Conservation (phyloP, 2,329 filamentous ascomycete genomes). For the Lachnellula hyalina region DNA sequence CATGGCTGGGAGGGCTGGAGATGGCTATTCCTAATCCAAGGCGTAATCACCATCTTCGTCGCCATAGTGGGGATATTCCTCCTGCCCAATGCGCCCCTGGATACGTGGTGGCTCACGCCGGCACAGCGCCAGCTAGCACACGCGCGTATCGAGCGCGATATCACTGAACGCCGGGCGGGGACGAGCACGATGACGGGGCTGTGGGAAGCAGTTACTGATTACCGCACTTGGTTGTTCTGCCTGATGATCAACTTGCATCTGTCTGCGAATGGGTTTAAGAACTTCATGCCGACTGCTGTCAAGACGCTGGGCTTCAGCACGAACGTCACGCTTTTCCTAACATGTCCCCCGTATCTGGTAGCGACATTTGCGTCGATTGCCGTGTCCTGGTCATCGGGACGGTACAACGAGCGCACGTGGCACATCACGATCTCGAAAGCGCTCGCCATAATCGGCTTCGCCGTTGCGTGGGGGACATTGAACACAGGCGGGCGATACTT, state of each 20-base stretch:
- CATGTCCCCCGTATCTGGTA: conserved; percentile 15
- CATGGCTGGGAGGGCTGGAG: conserved; percentile 36
- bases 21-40: conserved; percentile 40
- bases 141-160: conserved; percentile 11
- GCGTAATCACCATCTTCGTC: conserved; percentile 10
- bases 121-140: conserved; percentile 14
- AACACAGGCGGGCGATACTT: conserved; percentile 13
- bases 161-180: background rate
- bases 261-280: conserved; percentile 32
- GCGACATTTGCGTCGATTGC: conserved; percentile 2
- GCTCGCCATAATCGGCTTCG: conserved; percentile 14
- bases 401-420: conserved; percentile 14
- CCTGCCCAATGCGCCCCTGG: conserved; percentile 46
- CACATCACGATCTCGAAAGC: conserved; percentile 14
- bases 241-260: conserved; percentile 45
- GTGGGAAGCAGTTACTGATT: conserved; percentile 37
- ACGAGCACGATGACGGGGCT: conserved; percentile 35
- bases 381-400: conserved; percentile 10
- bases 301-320: conserved; percentile 26
- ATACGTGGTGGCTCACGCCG: conserved; percentile 15
- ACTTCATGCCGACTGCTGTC: conserved; percentile 30
- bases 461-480: conserved; percentile 4
- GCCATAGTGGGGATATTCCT: conserved; percentile 21
- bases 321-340: conserved; percentile 17
- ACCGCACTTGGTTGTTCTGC: conserved; percentile 39